Evolutionary conservation across 73 alveolate species (phyloP).

Genomic region (Urostyla sp.): DNA sequence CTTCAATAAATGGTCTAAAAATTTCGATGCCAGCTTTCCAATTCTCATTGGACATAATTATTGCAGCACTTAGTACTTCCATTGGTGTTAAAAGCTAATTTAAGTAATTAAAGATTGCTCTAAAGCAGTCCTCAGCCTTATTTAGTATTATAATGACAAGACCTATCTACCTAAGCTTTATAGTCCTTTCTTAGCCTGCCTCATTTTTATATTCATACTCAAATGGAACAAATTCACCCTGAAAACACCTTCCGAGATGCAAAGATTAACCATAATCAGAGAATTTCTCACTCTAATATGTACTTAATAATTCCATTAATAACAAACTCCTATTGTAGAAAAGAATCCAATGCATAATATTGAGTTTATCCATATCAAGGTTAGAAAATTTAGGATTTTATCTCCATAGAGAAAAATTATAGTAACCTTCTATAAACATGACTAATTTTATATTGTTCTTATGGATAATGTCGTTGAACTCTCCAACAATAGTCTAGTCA

Average conservation of each 20-base stretch:
- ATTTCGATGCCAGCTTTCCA: conserved; percentile 25
- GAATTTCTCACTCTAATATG: too few species aligned
- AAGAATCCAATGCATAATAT: conserved; percentile 24
- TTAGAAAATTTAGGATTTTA: neutral
- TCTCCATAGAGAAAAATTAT: conserved; percentile 28
- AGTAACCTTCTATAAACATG: conserved; percentile 1
- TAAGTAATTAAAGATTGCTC: neutral
- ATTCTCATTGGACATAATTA: conserved; percentile 12
- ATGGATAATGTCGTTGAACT: neutral
- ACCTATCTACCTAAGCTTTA: neutral
- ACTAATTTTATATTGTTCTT: neutral
- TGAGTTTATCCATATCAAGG: conserved; percentile 43
- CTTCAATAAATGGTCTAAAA: neutral
- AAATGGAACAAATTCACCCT: conserved; percentile 13
- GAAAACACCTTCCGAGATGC: conserved; percentile 22
- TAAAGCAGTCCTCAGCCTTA: conserved; percentile 1
- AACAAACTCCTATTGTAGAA: conserved; percentile 2
- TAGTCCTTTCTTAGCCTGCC: neutral
- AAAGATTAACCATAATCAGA: neutral
- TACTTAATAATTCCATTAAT: neutral
- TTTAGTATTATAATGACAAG: neutral
- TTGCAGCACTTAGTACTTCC: neutral
- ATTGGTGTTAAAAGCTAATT: neutral
- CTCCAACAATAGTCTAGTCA: neutral
- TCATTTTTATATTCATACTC: conserved; percentile 13